These are phyloP conservation scores for Chalciporus pseudorubinellus DNA, from an alignment of 768 basidiomycete genomes.

Conservation along the genomic window DNA sequence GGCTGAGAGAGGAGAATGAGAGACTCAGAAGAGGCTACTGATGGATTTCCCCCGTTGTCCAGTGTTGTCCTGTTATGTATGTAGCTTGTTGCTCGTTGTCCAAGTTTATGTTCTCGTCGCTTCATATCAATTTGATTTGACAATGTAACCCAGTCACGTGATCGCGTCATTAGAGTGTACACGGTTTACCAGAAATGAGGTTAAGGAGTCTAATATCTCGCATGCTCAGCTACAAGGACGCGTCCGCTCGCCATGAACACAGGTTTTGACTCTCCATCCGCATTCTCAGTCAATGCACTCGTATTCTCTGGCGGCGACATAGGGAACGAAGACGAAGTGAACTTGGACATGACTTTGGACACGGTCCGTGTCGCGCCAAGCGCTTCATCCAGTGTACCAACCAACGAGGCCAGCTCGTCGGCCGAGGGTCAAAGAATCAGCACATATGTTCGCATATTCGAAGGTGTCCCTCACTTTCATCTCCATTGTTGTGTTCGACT, in stretches of 20 bases:
- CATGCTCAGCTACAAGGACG: neutral
- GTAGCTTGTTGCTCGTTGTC: neutral
- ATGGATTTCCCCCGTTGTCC: neutral
- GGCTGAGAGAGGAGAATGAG: slow-evolving; percentile 66
- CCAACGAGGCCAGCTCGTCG: slow-evolving; percentile 1
- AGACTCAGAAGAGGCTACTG: slow-evolving; percentile 46
- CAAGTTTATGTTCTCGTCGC: no score
- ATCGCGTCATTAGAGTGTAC: neutral
- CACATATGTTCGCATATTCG: slow-evolving; percentile 29
- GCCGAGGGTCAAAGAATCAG: slow-evolving; percentile 15
- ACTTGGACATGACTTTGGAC: slow-evolving; percentile 3
- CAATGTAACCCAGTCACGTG: slow-evolving; percentile 12
- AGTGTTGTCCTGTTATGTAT: neutral
- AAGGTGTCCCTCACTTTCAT: slow-evolving; percentile 19
- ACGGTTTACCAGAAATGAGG: neutral
- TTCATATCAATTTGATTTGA: no score
- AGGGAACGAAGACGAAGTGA: slow-evolving; percentile 16
- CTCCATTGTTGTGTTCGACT: neutral
- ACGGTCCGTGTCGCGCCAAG: slow-evolving; percentile 2
- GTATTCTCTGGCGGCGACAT: slow-evolving; percentile 32
- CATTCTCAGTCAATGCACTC: slow-evolving; percentile 22
- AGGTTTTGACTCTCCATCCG: slow-evolving; percentile 7
- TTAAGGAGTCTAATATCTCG: neutral
- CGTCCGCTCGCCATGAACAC: slow-evolving; percentile 7
- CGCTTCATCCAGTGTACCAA: slow-evolving; percentile 11